Percentiles rank a stretch among this genome's conserved stretches.
Conservation (phyloP, 768 basidiomycete genomes). For the Auricularia sp. region DNA sequence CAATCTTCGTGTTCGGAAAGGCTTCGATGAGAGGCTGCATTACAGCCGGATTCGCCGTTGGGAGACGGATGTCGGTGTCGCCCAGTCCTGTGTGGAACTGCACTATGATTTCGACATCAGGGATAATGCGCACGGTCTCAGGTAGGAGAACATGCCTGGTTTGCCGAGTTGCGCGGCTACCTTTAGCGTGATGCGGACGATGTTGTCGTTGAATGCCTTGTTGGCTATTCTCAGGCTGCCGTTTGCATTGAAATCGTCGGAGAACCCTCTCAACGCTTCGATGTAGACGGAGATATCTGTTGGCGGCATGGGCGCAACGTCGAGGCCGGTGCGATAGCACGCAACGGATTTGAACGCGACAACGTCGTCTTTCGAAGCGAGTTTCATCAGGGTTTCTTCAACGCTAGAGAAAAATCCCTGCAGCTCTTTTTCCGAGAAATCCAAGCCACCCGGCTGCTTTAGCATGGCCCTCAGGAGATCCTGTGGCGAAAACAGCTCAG, state of each 20-base stretch:
- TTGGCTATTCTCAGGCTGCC: constrained; percentile 41
- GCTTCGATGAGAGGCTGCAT: constrained; percentile 60
- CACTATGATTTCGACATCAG: constrained; percentile 30
- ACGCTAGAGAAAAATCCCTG: constrained; percentile 17
- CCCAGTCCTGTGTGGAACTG: constrained; percentile 82
- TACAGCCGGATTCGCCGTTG: constrained; percentile 49
- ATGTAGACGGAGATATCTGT: constrained; percentile 11
- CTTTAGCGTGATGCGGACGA: constrained; percentile 45
- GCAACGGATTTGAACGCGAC: constrained; percentile 67
- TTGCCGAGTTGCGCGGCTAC: constrained; percentile 43
- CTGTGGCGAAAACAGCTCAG: too few species aligned
- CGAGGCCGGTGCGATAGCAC: constrained; percentile 68
- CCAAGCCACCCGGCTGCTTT: background rate
- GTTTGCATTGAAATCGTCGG: constrained; percentile 24
- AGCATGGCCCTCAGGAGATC: background rate
- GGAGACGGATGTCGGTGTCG: constrained; percentile 56
- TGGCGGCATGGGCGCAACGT: constrained; percentile 29
- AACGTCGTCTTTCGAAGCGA: constrained; percentile 38
- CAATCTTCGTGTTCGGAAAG: constrained; percentile 47
- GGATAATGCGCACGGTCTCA: background rate
- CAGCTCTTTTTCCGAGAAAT: background rate
- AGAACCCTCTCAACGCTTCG: constrained; percentile 21
- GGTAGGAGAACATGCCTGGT: constrained; percentile 40
- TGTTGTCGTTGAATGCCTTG: constrained; percentile 55
- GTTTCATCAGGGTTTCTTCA: constrained; percentile 22